Base-by-base conservation (phyloP, 2,329 filamentous ascomycete genomes). In the Epichloe glyceriae region DNA sequence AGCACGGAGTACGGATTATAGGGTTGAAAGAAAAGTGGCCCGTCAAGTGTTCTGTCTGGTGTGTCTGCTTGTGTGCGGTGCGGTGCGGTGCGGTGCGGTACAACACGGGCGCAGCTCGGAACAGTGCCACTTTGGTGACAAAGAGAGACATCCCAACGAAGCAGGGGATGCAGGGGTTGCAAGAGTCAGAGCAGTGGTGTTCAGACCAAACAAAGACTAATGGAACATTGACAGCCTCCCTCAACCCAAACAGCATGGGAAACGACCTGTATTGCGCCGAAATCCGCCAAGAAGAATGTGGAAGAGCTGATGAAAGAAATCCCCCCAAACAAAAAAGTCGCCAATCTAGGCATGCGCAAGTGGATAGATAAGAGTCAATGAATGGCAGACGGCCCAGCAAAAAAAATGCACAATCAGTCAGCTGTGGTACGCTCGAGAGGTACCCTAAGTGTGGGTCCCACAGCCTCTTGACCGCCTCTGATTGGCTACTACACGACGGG, bases 381-480 rank as follows among this genome's bases (percentile, higher is more conserved):
- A 42, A 34, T 26, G 43, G 19, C n/a, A 34, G 47, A 15, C 30
- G 30, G 26, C 15, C 30, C 14, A 20, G 50, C 50, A 19, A 37
- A 38, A 49, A 49, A 52, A 50, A 48, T 12, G 19, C 49, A 35
- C 43, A 35, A 22, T 26, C 30, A 30, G 26, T 19, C 35, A 41
- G 49, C 49, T 38, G 43, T 46, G 44, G 45, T 45, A 54, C 52
- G 46, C 51, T 34, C 43, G 45, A 44, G 20, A 47, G 53, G 52
- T 55, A 59, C 58, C 58, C 57, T 59, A 59, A 58, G 55, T 51
- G 50, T 53, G 48, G 54, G 53, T 40, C 54, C 53, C 50, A 54
- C 47, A 45, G 30, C 33, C 30, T 17, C 20, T 17, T 39, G 14
- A n/a, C n/a, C 39, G 34, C 33, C 38, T 37, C 48, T 57, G 52